Conservation (phyloP, 352 stramenopile genomes). For the Globisporangium mamillatum region DNA sequence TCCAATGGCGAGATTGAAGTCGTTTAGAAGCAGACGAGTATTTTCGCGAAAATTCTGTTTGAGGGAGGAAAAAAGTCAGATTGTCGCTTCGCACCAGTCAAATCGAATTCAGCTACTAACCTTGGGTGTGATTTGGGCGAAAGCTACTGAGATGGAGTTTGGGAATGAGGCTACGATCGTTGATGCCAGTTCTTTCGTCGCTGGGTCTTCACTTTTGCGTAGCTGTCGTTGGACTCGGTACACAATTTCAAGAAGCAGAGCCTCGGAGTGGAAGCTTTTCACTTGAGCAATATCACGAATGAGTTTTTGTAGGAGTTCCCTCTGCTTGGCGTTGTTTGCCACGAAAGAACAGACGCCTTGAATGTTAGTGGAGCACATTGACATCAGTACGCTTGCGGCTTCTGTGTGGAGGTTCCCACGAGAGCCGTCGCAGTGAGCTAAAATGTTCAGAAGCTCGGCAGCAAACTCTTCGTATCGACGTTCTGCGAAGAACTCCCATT, state of each 20-base stretch:
- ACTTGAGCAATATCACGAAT: slow-evolving; percentile 24
- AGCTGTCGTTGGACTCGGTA: slow-evolving; percentile 28
- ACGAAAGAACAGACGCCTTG: slow-evolving; percentile 16
- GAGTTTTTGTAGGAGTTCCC: slow-evolving; percentile 12
- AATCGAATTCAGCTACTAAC: slow-evolving; percentile 6
- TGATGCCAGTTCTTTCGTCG: not conserved
- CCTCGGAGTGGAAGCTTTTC: slow-evolving; percentile 36
- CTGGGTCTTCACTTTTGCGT: slow-evolving; percentile 17
- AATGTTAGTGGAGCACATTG: slow-evolving; percentile 35
- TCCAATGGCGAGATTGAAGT: slow-evolving; percentile 28
- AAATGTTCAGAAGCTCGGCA: slow-evolving; percentile 26
- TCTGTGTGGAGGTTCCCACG: slow-evolving; percentile 23
- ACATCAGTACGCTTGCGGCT: slow-evolving; percentile 28
- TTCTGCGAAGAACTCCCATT: slow-evolving; percentile 39
- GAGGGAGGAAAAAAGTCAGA: not conserved
- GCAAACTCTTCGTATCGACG: slow-evolving; percentile 19
- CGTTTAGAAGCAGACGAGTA: slow-evolving; percentile 29
- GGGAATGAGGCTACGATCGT: slow-evolving; percentile 20
- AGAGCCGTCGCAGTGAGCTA: slow-evolving; percentile 25
- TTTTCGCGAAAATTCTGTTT: slow-evolving; percentile 29
- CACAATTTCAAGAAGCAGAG: slow-evolving; percentile 30
- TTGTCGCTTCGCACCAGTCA: not conserved
- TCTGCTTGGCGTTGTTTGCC: not conserved
- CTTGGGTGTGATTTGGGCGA: slow-evolving; percentile 27
- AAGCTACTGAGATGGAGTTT: slow-evolving; percentile 11